Conservation (phyloP, 2,329 filamentous ascomycete genomes). For the Cyanodermella asteris region DNA sequence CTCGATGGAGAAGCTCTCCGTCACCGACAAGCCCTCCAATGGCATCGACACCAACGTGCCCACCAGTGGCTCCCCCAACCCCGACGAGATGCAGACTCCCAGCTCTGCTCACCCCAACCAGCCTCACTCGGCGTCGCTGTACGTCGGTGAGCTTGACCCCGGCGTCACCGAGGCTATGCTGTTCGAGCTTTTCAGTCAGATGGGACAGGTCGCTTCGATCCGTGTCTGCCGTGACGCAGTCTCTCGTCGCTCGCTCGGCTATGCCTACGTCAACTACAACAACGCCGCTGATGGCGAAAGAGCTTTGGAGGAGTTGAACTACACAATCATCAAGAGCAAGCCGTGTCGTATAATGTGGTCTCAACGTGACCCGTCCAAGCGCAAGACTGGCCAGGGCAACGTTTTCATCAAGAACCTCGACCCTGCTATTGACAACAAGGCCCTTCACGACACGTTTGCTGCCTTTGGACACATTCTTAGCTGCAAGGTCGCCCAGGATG, state of each 20-base stretch:
- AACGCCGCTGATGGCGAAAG: conserved; percentile 90
- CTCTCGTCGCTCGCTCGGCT: conserved; percentile 92
- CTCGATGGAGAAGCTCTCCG: conserved; percentile 8
- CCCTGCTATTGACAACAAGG: conserved; percentile 98
- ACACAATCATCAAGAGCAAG: conserved; percentile 95
- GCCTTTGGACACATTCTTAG: conserved; percentile 97
- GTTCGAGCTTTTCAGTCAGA: conserved; percentile 98
- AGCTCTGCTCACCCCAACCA: conserved; percentile 47
- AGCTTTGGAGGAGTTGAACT: conserved; percentile 97
- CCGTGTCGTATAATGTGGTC: conserved; percentile 99
- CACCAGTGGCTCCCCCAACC: conserved; percentile 7
- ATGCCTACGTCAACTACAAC: conserved; percentile 99
- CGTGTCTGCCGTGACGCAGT: conserved; percentile 98
- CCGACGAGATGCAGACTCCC: conserved; percentile 18
- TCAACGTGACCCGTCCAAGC: conserved; percentile 92
- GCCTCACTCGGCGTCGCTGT: conserved; percentile 90
- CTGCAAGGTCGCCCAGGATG: conserved; percentile 98
- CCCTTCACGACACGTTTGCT: conserved; percentile 95
- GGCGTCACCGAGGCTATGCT: conserved; percentile 99
- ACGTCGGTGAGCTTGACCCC: conserved; percentile 93
- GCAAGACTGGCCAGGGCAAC: conserved; percentile 98
- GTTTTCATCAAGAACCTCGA: conserved; percentile 99
- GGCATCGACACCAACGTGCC: conserved; percentile 9
- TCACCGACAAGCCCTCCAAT: conserved; percentile 9
- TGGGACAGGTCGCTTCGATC: conserved; percentile 95